Base-by-base conservation (phyloP, 305 asterid genomes). In the Stenogyne calaminthoides region DNA sequence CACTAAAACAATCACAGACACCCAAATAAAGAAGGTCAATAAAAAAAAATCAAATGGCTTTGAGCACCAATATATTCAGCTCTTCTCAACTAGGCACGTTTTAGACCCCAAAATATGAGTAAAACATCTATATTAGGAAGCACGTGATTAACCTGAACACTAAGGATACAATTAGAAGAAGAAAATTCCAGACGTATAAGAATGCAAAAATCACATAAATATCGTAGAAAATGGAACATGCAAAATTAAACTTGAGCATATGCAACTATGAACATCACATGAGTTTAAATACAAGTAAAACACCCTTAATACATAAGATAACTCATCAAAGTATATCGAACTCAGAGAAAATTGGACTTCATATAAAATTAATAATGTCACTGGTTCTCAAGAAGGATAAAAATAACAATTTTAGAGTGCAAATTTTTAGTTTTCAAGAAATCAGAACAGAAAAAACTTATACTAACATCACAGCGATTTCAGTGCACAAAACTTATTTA, bases 81-180 rank as follows among this genome's bases (percentile, higher is more conserved):
- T 69, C 16, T 9, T 9, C n/a, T n/a, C 51, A 60, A 11, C 7
- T 29, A 10, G 18, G 63, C 32, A 10, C 3, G 12, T n/a, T 29
- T 25, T 1, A 56, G 12, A 57, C 18, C 16, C 18, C 34, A 29
- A n/a, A 37, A 5, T 4, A 11, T 19, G 1, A 9, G 8, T 42
- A 42, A 42, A n/a, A n/a, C n/a, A n/a, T n/a, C n/a, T n/a, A n/a
- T n/a, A n/a, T n/a, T n/a, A n/a, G n/a, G n/a, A 76, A 54, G 75
- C 72, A 59, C 83, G 79, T 44, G 32, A 58, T 49, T 27, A 44
- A 11, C 58, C 9, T 7, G 42, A 36, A 29, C 5, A 49, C 9
- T 64, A 32, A 34, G 25, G 11, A 15, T 10, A 46, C 8, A 20
- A 22, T 25, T 25, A 25, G 29, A 25, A 25, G 29, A 25, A 25